phyloP scores from a whole-genome alignment of 148 eudicot genomes.

The Vaccinium vitisidaea region DNA sequence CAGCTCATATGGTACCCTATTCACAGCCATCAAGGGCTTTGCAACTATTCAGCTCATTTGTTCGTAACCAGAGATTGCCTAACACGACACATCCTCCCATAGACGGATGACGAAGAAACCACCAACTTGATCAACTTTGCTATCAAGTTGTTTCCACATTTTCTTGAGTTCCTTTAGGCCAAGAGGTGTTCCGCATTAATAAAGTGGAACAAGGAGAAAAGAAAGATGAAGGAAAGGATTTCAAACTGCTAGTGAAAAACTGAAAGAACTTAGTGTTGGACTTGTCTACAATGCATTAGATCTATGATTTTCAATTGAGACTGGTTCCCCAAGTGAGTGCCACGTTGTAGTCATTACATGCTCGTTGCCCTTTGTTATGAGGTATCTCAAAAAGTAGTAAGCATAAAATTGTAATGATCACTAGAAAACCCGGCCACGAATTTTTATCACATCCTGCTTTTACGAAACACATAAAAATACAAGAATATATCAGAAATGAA shows the following conservation, averaged over 20 bases:
- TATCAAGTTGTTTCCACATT: neutral
- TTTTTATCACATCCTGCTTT: no score
- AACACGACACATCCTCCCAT: conserved; percentile 46
- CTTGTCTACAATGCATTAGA: neutral
- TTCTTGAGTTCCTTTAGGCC: neutral
- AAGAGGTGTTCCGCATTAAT: neutral
- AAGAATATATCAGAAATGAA: no score
- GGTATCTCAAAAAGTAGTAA: no score
- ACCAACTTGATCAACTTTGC: neutral
- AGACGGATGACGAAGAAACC: conserved; percentile 23
- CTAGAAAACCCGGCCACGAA: no score
- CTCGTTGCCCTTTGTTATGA: no score
- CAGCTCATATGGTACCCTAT: conserved; percentile 99
- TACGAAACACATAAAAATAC: no score
- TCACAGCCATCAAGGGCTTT: conserved; percentile 92
- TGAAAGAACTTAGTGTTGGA: neutral
- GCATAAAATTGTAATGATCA: no score
- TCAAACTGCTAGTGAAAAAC: neutral
- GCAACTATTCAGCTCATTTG: conserved; percentile 79
- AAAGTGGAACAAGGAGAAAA: neutral
- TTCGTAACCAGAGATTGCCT: conserved; percentile 65
- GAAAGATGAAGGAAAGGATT: neutral
- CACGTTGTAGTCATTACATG: no score
- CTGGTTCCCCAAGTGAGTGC: no score
- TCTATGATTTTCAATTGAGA: neutral